These are phyloP conservation scores for Microdochium trichocladiopsis DNA, from an alignment of 2,329 filamentous ascomycete genomes.

Conservation along the genomic window DNA sequence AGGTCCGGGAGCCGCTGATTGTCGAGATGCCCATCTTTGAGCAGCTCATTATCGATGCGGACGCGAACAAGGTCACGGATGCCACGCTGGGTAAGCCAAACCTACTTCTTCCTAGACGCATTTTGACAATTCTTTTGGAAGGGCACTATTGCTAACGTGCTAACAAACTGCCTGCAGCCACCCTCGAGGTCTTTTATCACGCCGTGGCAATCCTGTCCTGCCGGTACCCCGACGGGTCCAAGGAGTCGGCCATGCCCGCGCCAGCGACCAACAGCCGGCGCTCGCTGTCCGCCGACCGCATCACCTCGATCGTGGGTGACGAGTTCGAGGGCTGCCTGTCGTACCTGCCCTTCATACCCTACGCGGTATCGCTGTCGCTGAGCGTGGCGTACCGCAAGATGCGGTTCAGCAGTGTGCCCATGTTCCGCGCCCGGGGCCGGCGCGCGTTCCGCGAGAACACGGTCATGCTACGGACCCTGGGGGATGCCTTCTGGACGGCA, in stretches of 20 bases:
- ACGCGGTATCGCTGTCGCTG: slow-evolving; percentile 53
- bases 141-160: too few relatives aligned
- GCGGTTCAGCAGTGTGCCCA: slow-evolving; percentile 51
- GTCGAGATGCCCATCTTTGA: slow-evolving; percentile 51
- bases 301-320: slow-evolving; percentile 44
- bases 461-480: slow-evolving; percentile 41
- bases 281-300: slow-evolving; percentile 50
- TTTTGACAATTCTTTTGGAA: too few relatives aligned
- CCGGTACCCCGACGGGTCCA: slow-evolving; percentile 35
- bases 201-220: slow-evolving; percentile 57
- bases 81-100: slow-evolving; percentile 43
- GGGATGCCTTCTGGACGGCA: slow-evolving; percentile 52
- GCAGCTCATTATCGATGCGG: slow-evolving; percentile 47
- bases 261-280: slow-evolving; percentile 48
- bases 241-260: slow-evolving; percentile 32
- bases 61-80: slow-evolving; percentile 40
- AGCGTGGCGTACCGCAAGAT: slow-evolving; percentile 59
- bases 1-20: slow-evolving; percentile 35
- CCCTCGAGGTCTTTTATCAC: slow-evolving; percentile 57
- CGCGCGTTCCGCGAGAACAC: slow-evolving; percentile 48
- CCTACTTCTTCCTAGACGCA: not conserved
- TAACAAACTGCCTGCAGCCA: too few relatives aligned
- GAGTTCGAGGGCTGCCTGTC: slow-evolving; percentile 38
- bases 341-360: slow-evolving; percentile 52
- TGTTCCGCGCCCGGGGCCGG: slow-evolving; percentile 50